These are phyloP conservation scores for Oryza longistaminata DNA, from an alignment of 176 grass and related monocot species.

Conservation along the genomic window DNA sequence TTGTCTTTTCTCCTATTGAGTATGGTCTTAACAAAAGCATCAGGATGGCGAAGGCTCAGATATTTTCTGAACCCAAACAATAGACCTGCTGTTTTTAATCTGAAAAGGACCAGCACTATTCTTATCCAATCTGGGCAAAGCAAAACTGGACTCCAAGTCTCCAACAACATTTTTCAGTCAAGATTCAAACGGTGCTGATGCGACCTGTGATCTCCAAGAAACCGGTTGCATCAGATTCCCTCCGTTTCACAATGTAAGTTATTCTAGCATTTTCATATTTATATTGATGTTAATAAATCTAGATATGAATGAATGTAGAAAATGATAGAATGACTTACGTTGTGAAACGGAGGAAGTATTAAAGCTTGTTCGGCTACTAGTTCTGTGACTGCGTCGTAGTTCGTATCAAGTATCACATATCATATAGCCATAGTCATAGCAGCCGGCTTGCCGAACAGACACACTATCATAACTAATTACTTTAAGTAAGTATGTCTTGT, in stretches of 20 bases:
- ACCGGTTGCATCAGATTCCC: background rate
- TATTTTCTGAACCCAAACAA: conserved; percentile 11
- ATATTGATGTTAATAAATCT: too few species aligned
- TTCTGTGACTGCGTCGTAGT: too few species aligned
- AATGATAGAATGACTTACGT: too few species aligned
- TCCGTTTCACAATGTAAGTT: too few species aligned
- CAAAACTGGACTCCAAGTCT: conserved; percentile 11
- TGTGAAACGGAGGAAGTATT: background rate
- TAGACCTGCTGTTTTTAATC: background rate
- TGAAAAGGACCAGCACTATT: conserved; percentile 8
- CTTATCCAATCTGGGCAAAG: background rate
- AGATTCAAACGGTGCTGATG: conserved; percentile 15
- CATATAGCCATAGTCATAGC: too few species aligned
- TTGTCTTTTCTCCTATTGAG: background rate
- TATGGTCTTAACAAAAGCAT: background rate
- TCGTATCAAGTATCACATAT: too few species aligned
- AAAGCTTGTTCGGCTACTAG: too few species aligned
- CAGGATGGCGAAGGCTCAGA: conserved; percentile 1
- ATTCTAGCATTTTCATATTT: too few species aligned
- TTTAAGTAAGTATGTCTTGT: too few species aligned
- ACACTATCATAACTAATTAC: too few species aligned
- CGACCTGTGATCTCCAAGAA: background rate
- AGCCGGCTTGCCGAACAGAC: too few species aligned
- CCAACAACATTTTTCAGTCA: background rate
- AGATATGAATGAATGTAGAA: too few species aligned